Conservation (phyloP, 2,329 filamentous ascomycete species). For the Huntiella bhutanensis region DNA sequence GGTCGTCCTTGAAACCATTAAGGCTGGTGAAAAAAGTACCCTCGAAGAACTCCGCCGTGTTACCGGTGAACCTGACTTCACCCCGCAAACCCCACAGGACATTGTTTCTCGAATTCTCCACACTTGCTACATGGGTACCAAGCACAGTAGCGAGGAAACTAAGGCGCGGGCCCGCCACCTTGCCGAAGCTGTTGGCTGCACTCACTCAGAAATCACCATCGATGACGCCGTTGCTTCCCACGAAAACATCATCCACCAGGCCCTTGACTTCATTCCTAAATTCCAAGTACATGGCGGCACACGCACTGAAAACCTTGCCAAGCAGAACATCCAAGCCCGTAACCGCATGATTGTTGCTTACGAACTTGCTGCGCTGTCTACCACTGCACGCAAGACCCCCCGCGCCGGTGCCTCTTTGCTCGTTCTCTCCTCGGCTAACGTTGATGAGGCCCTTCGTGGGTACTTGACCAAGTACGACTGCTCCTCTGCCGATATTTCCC, state of each 20-base stretch:
- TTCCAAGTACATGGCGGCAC: conserved; percentile 40
- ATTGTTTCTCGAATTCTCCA: conserved; percentile 25
- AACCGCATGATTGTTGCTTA: conserved; percentile 47
- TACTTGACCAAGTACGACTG: conserved; percentile 30
- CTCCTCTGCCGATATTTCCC: conserved; percentile 32
- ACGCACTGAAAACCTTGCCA: conserved; percentile 37
- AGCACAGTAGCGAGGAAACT: conserved; percentile 39
- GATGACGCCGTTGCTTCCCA: conserved; percentile 45
- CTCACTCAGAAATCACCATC: conserved; percentile 58
- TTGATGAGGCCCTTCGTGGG: conserved; percentile 27
- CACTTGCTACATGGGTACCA: conserved; percentile 39
- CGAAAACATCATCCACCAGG: conserved; percentile 16
- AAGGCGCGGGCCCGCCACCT: conserved; percentile 42
- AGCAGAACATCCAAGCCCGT: conserved; percentile 51
- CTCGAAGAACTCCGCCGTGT: conserved; percentile 16
- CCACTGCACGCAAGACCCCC: conserved; percentile 33
- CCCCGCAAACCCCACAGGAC: conserved; percentile 37
- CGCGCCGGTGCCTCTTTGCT: conserved; percentile 36
- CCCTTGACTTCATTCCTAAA: conserved; percentile 17
- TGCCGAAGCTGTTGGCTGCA: conserved; percentile 41
- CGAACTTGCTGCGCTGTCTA: conserved; percentile 41
- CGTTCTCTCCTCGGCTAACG: conserved; percentile 44
- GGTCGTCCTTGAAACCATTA: conserved; percentile 33
- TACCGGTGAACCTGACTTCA: conserved; percentile 19
- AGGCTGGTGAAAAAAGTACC: conserved; percentile 17